Conservation (phyloP, 2,329 filamentous ascomycete genomes). For the Colletotrichum plurivorum region DNA sequence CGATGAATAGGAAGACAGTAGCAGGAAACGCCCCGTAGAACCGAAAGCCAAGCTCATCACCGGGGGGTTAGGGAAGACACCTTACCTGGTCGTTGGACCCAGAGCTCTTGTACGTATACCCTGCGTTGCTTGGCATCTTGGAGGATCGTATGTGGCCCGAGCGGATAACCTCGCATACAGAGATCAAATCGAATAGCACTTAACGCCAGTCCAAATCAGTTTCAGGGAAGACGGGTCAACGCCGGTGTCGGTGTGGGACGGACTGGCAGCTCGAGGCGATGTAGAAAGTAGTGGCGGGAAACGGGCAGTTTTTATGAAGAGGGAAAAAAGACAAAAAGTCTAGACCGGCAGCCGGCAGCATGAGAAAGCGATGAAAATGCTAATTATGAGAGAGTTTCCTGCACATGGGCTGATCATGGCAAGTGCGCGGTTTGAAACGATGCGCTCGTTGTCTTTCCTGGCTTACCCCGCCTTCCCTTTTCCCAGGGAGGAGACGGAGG, state of each 20-base stretch:
- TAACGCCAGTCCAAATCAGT: not conserved
- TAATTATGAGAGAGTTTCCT: conserved; percentile 7
- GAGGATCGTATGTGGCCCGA: not conserved
- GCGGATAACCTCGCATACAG: too few species aligned
- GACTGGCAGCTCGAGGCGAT: too few species aligned
- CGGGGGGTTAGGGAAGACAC: not conserved
- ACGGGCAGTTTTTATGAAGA: not conserved
- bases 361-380: conserved; percentile 16
- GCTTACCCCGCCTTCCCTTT: conserved; percentile 33
- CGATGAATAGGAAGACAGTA: not conserved
- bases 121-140: conserved; percentile 43
- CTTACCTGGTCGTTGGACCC: conserved; percentile 75
- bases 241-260: too few species aligned
- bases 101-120: conserved; percentile 61
- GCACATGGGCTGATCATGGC: conserved; percentile 32
- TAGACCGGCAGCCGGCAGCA: not conserved
- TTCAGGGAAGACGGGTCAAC: not conserved
- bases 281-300: not conserved
- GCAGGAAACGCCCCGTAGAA: not conserved
- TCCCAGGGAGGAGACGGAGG: not conserved
- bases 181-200: too few species aligned
- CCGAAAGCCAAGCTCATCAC: not conserved
- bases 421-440: conserved; percentile 33
- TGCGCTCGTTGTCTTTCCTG: not conserved
- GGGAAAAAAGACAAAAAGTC: not conserved